Evolutionary conservation across 1,284 basidiomycete genomes (phyloP).

Genomic region (Quambalaria eucalypti): DNA sequence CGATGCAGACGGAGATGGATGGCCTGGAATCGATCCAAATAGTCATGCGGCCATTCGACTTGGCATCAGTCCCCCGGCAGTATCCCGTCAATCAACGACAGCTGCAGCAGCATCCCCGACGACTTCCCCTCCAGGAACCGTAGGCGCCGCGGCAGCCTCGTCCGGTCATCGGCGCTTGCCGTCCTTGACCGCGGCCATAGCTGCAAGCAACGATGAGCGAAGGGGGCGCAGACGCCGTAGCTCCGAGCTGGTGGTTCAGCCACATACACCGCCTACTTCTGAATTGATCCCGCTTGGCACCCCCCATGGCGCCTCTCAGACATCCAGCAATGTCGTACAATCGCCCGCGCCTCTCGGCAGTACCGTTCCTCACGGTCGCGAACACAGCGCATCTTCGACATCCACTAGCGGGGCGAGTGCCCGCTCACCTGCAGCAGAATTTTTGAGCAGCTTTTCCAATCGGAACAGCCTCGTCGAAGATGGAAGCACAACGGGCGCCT

Average conservation of each 20-base stretch:
- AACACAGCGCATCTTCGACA: no score
- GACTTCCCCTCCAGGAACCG: not conserved
- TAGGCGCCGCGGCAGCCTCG: not conserved
- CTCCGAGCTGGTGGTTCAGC: not conserved
- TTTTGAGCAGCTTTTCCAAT: constrained; percentile 60
- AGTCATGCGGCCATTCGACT: not conserved
- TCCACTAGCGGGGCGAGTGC: not conserved
- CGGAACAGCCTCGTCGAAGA: constrained; percentile 16
- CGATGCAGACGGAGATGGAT: not conserved
- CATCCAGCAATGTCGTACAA: not conserved
- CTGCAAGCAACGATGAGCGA: not conserved
- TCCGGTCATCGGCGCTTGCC: not conserved
- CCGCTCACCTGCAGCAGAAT: constrained; percentile 61
- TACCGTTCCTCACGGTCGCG: not conserved
- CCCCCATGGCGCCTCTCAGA: not conserved
- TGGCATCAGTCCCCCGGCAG: not conserved
- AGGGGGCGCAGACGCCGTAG: not conserved
- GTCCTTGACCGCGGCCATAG: no score
- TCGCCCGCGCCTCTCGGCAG: not conserved
- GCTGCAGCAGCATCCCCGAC: not conserved
- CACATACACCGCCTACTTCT: not conserved
- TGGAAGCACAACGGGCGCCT: no score
- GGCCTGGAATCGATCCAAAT: not conserved
- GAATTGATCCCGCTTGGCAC: not conserved
- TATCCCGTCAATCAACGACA: not conserved